These are phyloP conservation scores for Celoporthe dispersa DNA, from an alignment of 2,329 filamentous ascomycete genomes.

Conservation along the genomic window DNA sequence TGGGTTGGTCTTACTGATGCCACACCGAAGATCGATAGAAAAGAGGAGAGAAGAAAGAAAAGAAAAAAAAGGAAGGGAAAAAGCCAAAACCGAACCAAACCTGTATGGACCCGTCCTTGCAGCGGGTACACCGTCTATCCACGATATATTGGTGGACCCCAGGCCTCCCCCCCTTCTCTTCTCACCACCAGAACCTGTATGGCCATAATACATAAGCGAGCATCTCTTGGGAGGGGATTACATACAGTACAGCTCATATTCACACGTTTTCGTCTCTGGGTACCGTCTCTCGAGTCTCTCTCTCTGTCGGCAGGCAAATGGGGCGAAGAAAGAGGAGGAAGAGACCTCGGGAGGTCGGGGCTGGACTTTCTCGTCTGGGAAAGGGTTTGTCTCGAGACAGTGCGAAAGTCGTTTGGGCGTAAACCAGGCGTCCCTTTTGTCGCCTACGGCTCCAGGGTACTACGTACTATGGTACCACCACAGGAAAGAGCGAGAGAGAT, in stretches of 20 bases:
- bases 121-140: background rate
- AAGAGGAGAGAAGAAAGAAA: background rate
- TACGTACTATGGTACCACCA: background rate
- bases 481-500: background rate
- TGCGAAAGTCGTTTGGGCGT: slow-evolving; percentile 7
- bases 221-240: too few species aligned
- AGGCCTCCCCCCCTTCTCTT: background rate
- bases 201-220: background rate
- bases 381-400: slow-evolving; percentile 18
- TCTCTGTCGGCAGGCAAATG: slow-evolving; percentile 1
- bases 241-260: too few species aligned
- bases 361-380: slow-evolving; percentile 17
- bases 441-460: background rate
- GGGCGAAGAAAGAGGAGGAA: too few species aligned
- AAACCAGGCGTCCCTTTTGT: background rate
- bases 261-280: too few species aligned
- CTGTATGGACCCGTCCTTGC: background rate
- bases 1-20: slow-evolving; percentile 25
- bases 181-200: background rate
- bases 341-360: background rate
- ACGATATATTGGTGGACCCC: background rate
- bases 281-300: background rate
- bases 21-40: slow-evolving; percentile 5
- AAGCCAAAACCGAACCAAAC: too few species aligned
- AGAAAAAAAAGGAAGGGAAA: background rate